phyloP scores from a whole-genome alignment of 805 yeast genomes.

The Candida arabinofermentans region DNA sequence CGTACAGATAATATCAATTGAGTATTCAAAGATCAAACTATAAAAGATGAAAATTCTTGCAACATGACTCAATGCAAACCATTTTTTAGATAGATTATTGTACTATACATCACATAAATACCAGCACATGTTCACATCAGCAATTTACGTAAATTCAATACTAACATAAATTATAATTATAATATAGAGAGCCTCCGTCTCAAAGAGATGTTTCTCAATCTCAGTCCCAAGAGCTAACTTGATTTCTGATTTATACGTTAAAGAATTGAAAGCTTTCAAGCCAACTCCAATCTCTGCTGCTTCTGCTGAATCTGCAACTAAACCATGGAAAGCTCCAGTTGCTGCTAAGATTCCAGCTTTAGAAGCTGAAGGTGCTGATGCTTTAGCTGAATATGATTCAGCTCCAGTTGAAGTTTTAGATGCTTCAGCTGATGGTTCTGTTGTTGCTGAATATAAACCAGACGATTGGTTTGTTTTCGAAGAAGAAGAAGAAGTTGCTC shows the following conservation, averaged over 20 bases:
- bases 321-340: slow-evolving; percentile 78
- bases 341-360: slow-evolving; percentile 72
- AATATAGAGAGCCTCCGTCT: slow-evolving; percentile 13
- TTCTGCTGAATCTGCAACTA: slow-evolving; percentile 75
- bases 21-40: too few species aligned
- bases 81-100: too few species aligned
- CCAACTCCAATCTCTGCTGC: slow-evolving; percentile 69
- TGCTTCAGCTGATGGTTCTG: slow-evolving; percentile 42
- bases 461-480: slow-evolving; percentile 83
- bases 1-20: too few species aligned
- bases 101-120: too few species aligned
- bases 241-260: slow-evolving; percentile 79
- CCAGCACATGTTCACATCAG: too few species aligned
- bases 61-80: too few species aligned
- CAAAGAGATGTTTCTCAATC: slow-evolving; percentile 26
- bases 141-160: not conserved
- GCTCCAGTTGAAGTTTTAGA: slow-evolving; percentile 72
- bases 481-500: slow-evolving; percentile 52
- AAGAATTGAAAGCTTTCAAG: slow-evolving; percentile 85
- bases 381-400: slow-evolving; percentile 63
- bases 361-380: slow-evolving; percentile 64
- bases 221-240: slow-evolving; percentile 41
- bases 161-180: not conserved
- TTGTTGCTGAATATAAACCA: slow-evolving; percentile 39
- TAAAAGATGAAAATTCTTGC: too few species aligned